Conservation (phyloP, 257 asterid species). For the Verbascum thapsus region DNA sequence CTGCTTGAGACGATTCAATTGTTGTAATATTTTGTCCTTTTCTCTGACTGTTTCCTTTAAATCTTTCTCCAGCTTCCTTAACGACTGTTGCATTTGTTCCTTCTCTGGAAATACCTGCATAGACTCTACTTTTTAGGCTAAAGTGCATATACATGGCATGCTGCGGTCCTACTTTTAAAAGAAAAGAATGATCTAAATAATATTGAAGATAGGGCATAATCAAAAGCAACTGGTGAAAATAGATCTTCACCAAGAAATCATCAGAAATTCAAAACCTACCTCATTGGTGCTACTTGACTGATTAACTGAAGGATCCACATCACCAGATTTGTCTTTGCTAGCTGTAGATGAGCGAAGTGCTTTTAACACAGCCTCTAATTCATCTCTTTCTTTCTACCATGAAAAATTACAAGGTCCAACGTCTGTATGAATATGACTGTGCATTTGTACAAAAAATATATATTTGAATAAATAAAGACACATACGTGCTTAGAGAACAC, state of each 20-base stretch:
- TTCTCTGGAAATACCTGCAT: slow-evolving; percentile 54
- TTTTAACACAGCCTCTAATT: slow-evolving; percentile 62
- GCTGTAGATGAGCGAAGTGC: slow-evolving; percentile 49
- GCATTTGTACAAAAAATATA: slow-evolving; percentile 28
- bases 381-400: slow-evolving; percentile 75
- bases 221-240: slow-evolving; percentile 17
- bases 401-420: slow-evolving; percentile 38
- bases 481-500: too few relatives aligned
- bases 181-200: background rate
- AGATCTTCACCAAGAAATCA: slow-evolving; percentile 7
- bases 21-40: slow-evolving; percentile 80
- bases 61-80: slow-evolving; percentile 78
- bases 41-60: slow-evolving; percentile 62
- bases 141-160: slow-evolving; percentile 27
- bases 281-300: slow-evolving; percentile 42
- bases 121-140: slow-evolving; percentile 36
- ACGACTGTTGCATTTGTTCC: slow-evolving; percentile 65
- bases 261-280: slow-evolving; percentile 42
- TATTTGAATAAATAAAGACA: slow-evolving; percentile 3
- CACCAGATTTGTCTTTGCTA: slow-evolving; percentile 36
- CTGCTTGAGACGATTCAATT: slow-evolving; percentile 91
- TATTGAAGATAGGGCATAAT: slow-evolving; percentile 17
- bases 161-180: slow-evolving; percentile 9
- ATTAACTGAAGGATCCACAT: slow-evolving; percentile 32
- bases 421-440: slow-evolving; percentile 31